Evolutionary conservation across 108 stramenopile genomes (phyloP), one percentile per base, ranked within the genome.

Genomic region (Asterionellopsis glacialis): DNA sequence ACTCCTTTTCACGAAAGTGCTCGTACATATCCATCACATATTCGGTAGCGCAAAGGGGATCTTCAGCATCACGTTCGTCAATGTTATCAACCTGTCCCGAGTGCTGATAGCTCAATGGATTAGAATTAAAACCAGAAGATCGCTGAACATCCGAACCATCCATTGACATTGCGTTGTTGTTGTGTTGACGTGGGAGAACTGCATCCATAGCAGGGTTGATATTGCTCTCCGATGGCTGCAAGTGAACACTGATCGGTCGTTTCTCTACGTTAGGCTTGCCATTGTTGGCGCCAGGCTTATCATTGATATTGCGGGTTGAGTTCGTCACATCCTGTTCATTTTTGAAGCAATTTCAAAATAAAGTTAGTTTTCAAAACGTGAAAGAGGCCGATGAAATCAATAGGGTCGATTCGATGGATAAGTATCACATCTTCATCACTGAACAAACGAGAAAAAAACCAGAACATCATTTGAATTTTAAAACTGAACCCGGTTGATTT

Each of bases 21-120:
- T 74, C 67, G 80, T 97, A 99, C 89, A 98, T 96, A 49, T 95
- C 94, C 52, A 91, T 81, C 13, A 96, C 97, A 61, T 97, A 98
- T 63, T 87, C 88, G 41, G 96, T 91, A 9, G 85, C 96, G 59
- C 93, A 91, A 7, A 93, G 87, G 15, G 98, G 97, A 84, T 98
- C 96, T 11, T 87, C 74, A 10, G 82, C 74, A 76, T 97, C 96
- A 24, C 95, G 87, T 59, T 80, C 85, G 69, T 99, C 98, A 70
- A 98, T 97, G 58, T 98, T 85, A 63, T 95, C 93, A 12, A 88
- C 75, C 41, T 69, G 81, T 50, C 85, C 85, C 41, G 74, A 76
- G 65, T 84, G 81, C 59, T 92, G 90, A 63, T 92, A 92, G 54
- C 70, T 71, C 19, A 57, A 42, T 21, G 61, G 70, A 40, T 77